Base-by-base conservation (phyloP, 2,329 filamentous ascomycete species). In the Penicillium decumbens region DNA sequence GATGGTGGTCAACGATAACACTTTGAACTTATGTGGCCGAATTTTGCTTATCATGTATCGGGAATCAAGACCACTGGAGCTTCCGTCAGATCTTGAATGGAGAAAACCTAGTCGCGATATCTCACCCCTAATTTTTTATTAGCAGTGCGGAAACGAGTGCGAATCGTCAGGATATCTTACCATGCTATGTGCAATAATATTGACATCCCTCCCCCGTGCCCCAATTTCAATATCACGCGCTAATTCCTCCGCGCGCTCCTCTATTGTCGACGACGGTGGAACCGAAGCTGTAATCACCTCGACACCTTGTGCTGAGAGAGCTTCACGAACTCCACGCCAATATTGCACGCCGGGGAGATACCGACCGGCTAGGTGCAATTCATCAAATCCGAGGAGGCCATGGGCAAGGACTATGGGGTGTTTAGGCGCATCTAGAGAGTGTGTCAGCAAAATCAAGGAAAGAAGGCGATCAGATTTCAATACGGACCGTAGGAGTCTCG, bases 1-100 rank as follows among this genome's bases (percentile, higher is more conserved):
- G 49, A 85, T 77, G 0, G 82, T 84, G 0, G 82, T 84, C 56
- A 85, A 65, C 0, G 81, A 84, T 32, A 90, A 77, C 51, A 95
- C 87, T 64, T 88, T 89, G 56, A 95, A 88, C 43, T 23, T 23
- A 23, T 84, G 70, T 8, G 80, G 80, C 43, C 75, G 74, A 20
- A 84, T 67, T 37, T 70, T 74, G 51, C 78, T 82, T 57, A 85
- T 81, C 79, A 85, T 83, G 58, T 83, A 83, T 50, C 82, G 74
- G 28, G 82, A 76, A 62, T 85, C 82, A 43, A 85, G 76, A 7
- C 82, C 82, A 46, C 82, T 82, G 18, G 29, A 33, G 6, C 29
- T 23, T 23, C 5, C 10, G 43, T 55, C 54, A 59, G 49, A 47
- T 28, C 6, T 25, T 59, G 29, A 15, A n/a, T 43, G 18, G 4